A percentile compares a stretch with the other conserved stretches of the same genome.
Evolutionary conservation across 129 eudicot genomes (phyloP).

Genomic region (carrot (Daucus carota)): DNA sequence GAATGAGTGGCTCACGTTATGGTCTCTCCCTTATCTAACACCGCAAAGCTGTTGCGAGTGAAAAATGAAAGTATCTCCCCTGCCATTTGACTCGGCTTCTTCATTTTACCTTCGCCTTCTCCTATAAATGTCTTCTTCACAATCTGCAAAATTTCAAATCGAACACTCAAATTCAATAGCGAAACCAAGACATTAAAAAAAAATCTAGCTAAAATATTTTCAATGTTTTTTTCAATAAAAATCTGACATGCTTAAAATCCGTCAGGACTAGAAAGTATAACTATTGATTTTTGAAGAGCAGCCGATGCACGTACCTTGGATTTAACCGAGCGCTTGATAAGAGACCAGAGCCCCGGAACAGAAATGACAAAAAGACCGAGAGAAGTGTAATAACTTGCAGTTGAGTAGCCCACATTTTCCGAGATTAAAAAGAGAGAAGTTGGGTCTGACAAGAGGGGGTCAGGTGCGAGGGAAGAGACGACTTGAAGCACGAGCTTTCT

Average conservation of each 20-base stretch:
- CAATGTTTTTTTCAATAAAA: no score
- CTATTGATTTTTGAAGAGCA: no score
- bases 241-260: no score
- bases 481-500: slow-evolving; percentile 11
- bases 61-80: slow-evolving; percentile 90
- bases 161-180: neutral
- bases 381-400: slow-evolving; percentile 88
- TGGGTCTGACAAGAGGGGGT: slow-evolving; percentile 14
- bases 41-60: slow-evolving; percentile 77
- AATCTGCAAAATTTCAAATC: slow-evolving; percentile 27
- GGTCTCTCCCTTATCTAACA: slow-evolving; percentile 79
- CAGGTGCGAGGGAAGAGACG: slow-evolving; percentile 6
- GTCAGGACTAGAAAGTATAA: neutral
- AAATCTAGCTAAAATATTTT: no score
- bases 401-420: slow-evolving; percentile 56
- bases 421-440: slow-evolving; percentile 32
- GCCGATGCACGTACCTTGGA: slow-evolving; percentile 50
- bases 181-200: neutral
- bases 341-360: slow-evolving; percentile 97
- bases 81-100: slow-evolving; percentile 68
- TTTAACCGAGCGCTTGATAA: slow-evolving; percentile 91
- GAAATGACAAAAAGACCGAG: slow-evolving; percentile 83
- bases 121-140: slow-evolving; percentile 72
- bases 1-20: slow-evolving; percentile 45
- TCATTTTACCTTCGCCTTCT: slow-evolving; percentile 27